These are phyloP conservation scores for Sclerotinia minor DNA, from an alignment of 2,329 filamentous ascomycete species.

Conservation along the genomic window DNA sequence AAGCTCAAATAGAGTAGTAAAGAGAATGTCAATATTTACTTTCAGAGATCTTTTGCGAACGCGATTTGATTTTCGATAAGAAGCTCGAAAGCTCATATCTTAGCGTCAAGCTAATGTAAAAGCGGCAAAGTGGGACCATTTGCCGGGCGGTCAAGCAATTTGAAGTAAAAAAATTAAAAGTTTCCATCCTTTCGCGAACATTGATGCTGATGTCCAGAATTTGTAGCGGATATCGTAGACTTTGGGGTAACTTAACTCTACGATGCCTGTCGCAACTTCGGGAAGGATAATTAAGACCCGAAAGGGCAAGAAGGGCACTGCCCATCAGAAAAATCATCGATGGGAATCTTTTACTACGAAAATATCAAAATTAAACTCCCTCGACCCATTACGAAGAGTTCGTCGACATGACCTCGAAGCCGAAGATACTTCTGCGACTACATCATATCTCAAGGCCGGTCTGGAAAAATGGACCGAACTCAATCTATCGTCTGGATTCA, in stretches of 20 bases:
- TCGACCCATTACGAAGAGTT: conserved; percentile 89
- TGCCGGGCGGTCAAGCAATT: conserved; percentile 8
- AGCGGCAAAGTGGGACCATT: neutral
- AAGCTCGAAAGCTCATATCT: conserved; percentile 22
- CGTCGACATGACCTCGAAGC: conserved; percentile 81
- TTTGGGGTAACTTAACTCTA: conserved; percentile 40
- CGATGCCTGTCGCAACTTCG: conserved; percentile 62
- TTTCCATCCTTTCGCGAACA: neutral
- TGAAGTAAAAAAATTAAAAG: conserved; percentile 23
- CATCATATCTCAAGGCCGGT: conserved; percentile 84
- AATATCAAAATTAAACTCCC: conserved; percentile 81
- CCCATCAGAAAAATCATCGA: conserved; percentile 78
- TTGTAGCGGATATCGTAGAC: conserved; percentile 18
- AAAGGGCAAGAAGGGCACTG: conserved; percentile 69
- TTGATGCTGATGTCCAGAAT: neutral
- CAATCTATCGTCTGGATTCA: conserved; percentile 82
- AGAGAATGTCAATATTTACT: neutral
- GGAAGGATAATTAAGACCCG: conserved; percentile 68
- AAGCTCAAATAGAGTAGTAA: neutral
- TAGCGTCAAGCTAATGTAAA: conserved; percentile 15
- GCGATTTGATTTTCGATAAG: conserved; percentile 24
- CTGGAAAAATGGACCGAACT: conserved; percentile 88
- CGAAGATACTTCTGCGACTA: conserved; percentile 70
- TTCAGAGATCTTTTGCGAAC: conserved; percentile 19
- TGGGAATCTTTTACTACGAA: conserved; percentile 91